phyloP scores from a whole-genome alignment of 495 filamentous ascomycete species.

The Aspergillus diversus region DNA sequence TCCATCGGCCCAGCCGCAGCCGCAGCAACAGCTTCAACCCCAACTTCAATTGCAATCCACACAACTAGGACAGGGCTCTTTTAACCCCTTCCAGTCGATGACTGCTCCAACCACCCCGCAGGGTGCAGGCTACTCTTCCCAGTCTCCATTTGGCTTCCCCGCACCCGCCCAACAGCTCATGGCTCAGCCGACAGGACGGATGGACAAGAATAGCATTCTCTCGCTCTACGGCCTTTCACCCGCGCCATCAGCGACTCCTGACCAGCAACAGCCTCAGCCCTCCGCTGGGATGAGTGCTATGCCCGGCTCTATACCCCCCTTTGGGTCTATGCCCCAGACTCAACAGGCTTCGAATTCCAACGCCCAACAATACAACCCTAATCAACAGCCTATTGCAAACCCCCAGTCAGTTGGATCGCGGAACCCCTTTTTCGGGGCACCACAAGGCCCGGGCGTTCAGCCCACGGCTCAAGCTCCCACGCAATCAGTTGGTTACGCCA shows the following conservation, averaged over 20 bases:
- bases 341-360: slow-evolving; percentile 33
- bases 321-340: slow-evolving; percentile 31
- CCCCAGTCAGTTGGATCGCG: slow-evolving; percentile 27
- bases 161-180: slow-evolving; percentile 41
- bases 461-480: slow-evolving; percentile 26
- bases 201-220: slow-evolving; percentile 84
- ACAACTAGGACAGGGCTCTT: slow-evolving; percentile 32
- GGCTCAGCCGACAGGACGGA: slow-evolving; percentile 50
- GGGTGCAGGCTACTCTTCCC: slow-evolving; percentile 31
- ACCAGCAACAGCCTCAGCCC: slow-evolving; percentile 35
- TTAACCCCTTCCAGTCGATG: slow-evolving; percentile 45
- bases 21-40: slow-evolving; percentile 34
- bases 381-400: slow-evolving; percentile 19
- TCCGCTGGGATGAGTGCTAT: slow-evolving; percentile 14
- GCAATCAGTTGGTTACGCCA: slow-evolving; percentile 17
- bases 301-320: slow-evolving; percentile 27
- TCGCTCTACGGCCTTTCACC: slow-evolving; percentile 83
- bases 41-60: slow-evolving; percentile 17
- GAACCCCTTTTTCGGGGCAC: slow-evolving; percentile 45
- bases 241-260: slow-evolving; percentile 51
- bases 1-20: slow-evolving; percentile 41
- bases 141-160: slow-evolving; percentile 36
- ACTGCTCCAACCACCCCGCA: slow-evolving; percentile 35
- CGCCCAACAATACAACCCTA: slow-evolving; percentile 39
- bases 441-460: slow-evolving; percentile 8